phyloP scores from a whole-genome alignment of 2,329 filamentous ascomycete species.

The Fusarium coffeatum region DNA sequence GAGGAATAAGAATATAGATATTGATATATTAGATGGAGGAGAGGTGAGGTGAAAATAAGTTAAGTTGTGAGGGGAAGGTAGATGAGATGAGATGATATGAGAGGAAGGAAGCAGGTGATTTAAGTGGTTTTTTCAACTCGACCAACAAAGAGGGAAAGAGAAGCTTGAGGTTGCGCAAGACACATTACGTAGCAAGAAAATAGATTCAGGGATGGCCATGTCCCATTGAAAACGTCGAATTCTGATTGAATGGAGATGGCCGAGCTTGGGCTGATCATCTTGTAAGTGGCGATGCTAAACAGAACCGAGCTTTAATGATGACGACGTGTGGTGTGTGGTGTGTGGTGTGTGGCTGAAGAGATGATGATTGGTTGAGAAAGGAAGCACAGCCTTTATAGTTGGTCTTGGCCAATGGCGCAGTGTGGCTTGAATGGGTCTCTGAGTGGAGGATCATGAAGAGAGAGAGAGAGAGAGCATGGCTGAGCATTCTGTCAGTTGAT shows the following conservation, averaged over 20 bases:
- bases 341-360: slow-evolving; percentile 30
- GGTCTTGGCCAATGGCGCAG: slow-evolving; percentile 4
- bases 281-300: slow-evolving; percentile 30
- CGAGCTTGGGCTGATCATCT: slow-evolving; percentile 16
- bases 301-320: slow-evolving; percentile 10
- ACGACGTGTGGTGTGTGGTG: slow-evolving; percentile 33
- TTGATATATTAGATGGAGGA: not conserved
- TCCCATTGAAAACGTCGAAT: slow-evolving; percentile 15
- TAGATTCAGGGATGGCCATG: slow-evolving; percentile 6
- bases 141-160: not conserved
- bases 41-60: not conserved
- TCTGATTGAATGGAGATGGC: slow-evolving; percentile 22
- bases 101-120: slow-evolving; percentile 13
- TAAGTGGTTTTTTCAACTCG: slow-evolving; percentile 5
- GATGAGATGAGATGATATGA: not conserved
- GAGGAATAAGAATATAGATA: not conserved
- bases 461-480: not conserved
- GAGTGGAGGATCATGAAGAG: not conserved
- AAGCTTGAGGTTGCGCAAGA: slow-evolving; percentile 30
- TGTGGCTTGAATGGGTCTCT: slow-evolving; percentile 24
- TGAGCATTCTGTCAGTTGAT: slow-evolving; percentile 3
- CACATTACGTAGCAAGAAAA: slow-evolving; percentile 33
- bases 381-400: slow-evolving; percentile 29
- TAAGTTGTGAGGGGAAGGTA: not conserved
- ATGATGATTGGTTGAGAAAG: slow-evolving; percentile 15